These are phyloP conservation scores for Posidonia australis DNA, from an alignment of 106 monocot species.

Conservation along the genomic window DNA sequence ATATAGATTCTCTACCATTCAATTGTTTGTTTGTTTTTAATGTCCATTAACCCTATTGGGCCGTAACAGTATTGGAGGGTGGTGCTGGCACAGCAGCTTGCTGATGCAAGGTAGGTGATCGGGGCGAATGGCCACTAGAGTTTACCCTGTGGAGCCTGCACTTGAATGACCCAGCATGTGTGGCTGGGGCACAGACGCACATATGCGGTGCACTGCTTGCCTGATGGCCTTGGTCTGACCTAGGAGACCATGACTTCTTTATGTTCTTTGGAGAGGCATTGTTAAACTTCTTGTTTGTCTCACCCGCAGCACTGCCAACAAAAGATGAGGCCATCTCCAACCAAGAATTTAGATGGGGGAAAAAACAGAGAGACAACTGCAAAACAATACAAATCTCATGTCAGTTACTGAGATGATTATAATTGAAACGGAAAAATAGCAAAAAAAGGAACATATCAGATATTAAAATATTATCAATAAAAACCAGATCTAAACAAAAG, in stretches of 20 bases:
- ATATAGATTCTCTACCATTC: neutral
- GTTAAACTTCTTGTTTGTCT: neutral
- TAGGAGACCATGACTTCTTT: slow-evolving; percentile 1
- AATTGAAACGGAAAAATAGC: too few species aligned
- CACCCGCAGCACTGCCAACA: neutral
- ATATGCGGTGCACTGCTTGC: slow-evolving; percentile 20
- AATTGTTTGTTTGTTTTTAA: neutral
- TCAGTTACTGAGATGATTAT: neutral
- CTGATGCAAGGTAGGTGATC: neutral
- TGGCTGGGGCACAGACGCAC: slow-evolving; percentile 55
- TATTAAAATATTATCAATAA: neutral
- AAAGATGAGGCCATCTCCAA: neutral
- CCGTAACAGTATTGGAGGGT: neutral
- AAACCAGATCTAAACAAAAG: neutral
- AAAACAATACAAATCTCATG: neutral
- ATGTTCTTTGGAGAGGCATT: neutral
- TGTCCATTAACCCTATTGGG: neutral
- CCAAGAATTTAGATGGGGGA: neutral
- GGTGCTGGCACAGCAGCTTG: neutral
- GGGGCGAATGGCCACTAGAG: neutral
- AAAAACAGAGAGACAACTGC: neutral
- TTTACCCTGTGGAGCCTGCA: slow-evolving; percentile 46
- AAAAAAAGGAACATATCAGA: neutral
- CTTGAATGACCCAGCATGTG: slow-evolving; percentile 52
- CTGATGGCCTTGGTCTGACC: slow-evolving; percentile 6